Conservation (phyloP, 2,329 filamentous ascomycete genomes). For the Aspergillus ruber region DNA sequence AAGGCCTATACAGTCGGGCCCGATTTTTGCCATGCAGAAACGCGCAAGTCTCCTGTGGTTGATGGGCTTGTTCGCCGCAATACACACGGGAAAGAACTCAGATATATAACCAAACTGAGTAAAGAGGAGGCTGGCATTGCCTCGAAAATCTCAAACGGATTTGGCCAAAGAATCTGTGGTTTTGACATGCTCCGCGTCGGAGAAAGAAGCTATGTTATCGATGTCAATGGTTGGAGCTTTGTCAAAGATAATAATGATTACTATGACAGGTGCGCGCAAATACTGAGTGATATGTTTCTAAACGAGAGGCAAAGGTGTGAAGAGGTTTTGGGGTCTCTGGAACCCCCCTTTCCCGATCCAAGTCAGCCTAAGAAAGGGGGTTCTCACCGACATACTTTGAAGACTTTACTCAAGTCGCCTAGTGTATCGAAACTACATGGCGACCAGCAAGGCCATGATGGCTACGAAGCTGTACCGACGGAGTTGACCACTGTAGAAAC, state of each 20-base stretch:
- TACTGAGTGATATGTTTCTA: constrained; percentile 81
- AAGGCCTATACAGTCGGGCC: constrained; percentile 97
- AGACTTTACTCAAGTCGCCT: constrained; percentile 58
- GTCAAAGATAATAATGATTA: constrained; percentile 99
- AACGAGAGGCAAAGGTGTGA: constrained; percentile 56
- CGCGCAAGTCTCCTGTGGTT: constrained; percentile 92
- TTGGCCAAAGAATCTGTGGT: constrained; percentile 91
- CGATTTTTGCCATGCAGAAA: constrained; percentile 91
- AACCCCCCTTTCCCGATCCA: constrained; percentile 30
- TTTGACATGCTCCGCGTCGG: constrained; percentile 87
- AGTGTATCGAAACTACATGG: constrained; percentile 56
- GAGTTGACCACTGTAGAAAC: constrained; percentile 33
- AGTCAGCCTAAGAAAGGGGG: constrained; percentile 31
- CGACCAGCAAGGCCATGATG: constrained; percentile 37
- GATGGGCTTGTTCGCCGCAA: constrained; percentile 94
- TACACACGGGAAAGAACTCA: constrained; percentile 92
- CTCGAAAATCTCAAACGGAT: constrained; percentile 79
- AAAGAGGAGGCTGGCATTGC: constrained; percentile 79
- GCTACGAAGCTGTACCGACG: constrained; percentile 38
- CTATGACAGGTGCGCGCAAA: constrained; percentile 83
- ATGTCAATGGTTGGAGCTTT: constrained; percentile 99
- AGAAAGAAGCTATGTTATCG: constrained; percentile 92
- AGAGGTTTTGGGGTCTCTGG: constrained; percentile 26
- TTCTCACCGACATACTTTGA: constrained; percentile 47
- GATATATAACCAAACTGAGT: constrained; percentile 82